Evolutionary conservation across 352 stramenopile genomes (phyloP).

Genomic region (Pythium sukuiense): DNA sequence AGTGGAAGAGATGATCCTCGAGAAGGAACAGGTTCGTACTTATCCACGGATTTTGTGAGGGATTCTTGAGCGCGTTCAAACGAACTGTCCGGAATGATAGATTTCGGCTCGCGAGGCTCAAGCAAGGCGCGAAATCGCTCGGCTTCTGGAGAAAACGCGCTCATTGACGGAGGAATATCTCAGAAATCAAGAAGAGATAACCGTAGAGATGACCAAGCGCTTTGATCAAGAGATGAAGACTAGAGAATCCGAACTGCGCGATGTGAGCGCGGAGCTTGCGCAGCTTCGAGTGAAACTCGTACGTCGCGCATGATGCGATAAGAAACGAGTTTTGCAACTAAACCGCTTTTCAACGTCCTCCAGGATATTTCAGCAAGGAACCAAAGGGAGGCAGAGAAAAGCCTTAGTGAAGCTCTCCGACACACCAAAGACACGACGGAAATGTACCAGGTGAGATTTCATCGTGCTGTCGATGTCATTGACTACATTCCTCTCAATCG

Average conservation of each 20-base stretch:
- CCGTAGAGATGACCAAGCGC: conserved; percentile 32
- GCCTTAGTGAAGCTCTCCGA: conserved; percentile 36
- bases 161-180: conserved; percentile 50
- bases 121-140: conserved; percentile 64
- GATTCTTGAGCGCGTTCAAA: too few relatives aligned
- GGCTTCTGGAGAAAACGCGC: conserved; percentile 57
- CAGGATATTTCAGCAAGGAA: conserved; percentile 44
- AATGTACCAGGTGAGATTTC: conserved; percentile 44
- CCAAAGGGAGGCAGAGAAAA: conserved; percentile 60
- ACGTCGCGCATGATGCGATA: background rate
- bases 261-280: conserved; percentile 45
- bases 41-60: too few relatives aligned
- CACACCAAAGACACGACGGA: conserved; percentile 40
- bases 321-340: background rate
- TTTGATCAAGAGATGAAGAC: conserved; percentile 42
- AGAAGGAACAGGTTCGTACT: conserved; percentile 66
- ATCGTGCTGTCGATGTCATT: too few relatives aligned
- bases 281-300: conserved; percentile 59
- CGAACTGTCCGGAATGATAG: conserved; percentile 23
- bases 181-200: conserved; percentile 46
- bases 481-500: too few relatives aligned
- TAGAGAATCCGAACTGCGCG: conserved; percentile 53
- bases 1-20: conserved; percentile 65
- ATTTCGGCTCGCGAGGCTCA: conserved; percentile 63
- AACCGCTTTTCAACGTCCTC: background rate